Percentiles rank a stretch among this genome's conserved stretches.
phyloP scores from a whole-genome alignment of 225 moss, liverwort and hornwort species.

The Climacium dendroides region DNA sequence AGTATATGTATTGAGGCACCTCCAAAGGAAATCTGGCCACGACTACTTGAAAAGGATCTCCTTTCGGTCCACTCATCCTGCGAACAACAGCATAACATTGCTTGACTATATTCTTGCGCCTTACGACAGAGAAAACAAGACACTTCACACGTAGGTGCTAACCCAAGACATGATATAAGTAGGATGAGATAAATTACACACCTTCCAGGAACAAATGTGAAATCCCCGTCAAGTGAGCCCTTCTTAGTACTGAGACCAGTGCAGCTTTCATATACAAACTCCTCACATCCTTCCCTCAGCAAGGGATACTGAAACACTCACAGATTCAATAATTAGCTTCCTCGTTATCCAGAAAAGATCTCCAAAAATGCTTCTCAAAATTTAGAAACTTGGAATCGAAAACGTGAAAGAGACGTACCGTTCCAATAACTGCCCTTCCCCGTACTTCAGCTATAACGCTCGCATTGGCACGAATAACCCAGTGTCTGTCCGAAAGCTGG shows the following conservation, averaged over 20 bases:
- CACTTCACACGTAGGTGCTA: background rate
- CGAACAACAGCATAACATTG: background rate
- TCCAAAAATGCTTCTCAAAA: background rate
- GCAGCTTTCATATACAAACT: slow-evolving; percentile 78
- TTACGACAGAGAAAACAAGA: background rate
- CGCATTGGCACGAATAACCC: slow-evolving; percentile 59
- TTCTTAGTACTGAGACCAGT: slow-evolving; percentile 35
- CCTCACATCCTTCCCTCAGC: slow-evolving; percentile 38
- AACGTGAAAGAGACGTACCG: slow-evolving; percentile 14
- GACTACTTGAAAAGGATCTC: slow-evolving; percentile 39
- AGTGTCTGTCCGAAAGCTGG: slow-evolving; percentile 71
- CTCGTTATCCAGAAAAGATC: background rate
- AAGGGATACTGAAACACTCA: slow-evolving; percentile 43
- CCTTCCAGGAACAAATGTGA: slow-evolving; percentile 81
- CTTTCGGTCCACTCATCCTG: slow-evolving; percentile 34
- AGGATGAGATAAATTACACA: slow-evolving; percentile 1
- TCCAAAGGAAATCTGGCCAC: slow-evolving; percentile 66
- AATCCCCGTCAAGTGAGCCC: slow-evolving; percentile 77
- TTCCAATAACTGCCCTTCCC: slow-evolving; percentile 66
- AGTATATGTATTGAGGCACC: slow-evolving; percentile 72
- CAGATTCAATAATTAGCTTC: background rate
- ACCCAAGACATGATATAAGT: background rate
- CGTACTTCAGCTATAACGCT: slow-evolving; percentile 34
- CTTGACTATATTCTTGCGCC: background rate
- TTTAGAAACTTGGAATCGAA: background rate